Base-by-base conservation (phyloP, 2,329 filamentous ascomycete genomes). In the Trematosphaeria pertusa region DNA sequence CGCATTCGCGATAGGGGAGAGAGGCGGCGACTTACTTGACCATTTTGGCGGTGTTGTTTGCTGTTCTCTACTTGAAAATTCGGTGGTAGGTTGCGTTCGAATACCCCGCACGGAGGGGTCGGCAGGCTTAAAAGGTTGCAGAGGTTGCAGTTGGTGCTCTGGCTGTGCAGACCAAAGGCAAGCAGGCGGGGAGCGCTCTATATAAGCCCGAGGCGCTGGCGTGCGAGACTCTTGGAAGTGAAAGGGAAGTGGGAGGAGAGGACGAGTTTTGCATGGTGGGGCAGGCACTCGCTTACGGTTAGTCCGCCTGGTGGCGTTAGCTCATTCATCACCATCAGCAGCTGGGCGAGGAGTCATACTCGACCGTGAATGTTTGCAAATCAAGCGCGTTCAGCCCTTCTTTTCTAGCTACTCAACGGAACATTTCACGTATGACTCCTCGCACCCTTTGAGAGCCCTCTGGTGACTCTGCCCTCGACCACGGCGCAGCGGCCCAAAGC, bases 31-130 rank as follows among this genome's bases (percentile, higher is more conserved):
- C 92, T 88, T 88, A 97, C 92, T 97, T 97, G 78, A 99, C 94
- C 94, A 99, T 99, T 78, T 91, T 97, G 88, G 82, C 91, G 89
- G 91, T 89, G 76, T 85, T 88, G 61, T 50, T 48, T 39, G 50
- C 50, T 59, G 52, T 69, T 61, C 54, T 65, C 54, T 64, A 54
- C 58, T 64, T 50, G 52, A 68, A 70, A 70, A 69, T 66, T 70
- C 56, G 61, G 59, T 62, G 54, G 58, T 64, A 61, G 53, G 51
- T 57, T 56, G 47, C 54, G 47, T 43, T 56, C 52, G 53, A 62
- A 59, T 70, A 70, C 69, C 70, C 69, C 70, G 69, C 70, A 64
- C 65, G 56, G 53, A 59, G 59, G 60, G 48, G 52, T 63, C 54
- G 56, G 42, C 26, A 35, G 47, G 52, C 52, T 47, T 46, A 51